These are phyloP conservation scores for Gynostemma pentaphyllum DNA, from an alignment of 306 rosid genomes.

Conservation along the genomic window DNA sequence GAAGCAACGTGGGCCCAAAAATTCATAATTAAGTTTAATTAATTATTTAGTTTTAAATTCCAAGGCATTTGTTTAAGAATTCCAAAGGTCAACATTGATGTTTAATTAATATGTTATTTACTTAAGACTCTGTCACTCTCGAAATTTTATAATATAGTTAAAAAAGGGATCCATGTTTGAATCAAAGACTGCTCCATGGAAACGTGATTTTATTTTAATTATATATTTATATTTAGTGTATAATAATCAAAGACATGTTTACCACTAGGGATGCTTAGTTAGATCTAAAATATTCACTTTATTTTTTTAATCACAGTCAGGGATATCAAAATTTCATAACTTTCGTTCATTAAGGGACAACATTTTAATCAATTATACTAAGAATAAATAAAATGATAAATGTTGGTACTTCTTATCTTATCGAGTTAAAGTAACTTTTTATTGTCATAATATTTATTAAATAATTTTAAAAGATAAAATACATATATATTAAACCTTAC, in stretches of 20 bases:
- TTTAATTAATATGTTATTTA: background rate
- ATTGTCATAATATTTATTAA: no score
- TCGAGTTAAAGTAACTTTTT: no score
- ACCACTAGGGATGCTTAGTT: background rate
- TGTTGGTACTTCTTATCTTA: no score
- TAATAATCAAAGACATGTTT: background rate
- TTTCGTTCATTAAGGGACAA: no score
- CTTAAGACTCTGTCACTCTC: background rate
- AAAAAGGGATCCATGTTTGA: background rate
- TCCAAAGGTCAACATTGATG: background rate
- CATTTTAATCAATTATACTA: no score
- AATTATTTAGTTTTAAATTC: background rate
- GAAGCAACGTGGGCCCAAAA: constrained; percentile 5
- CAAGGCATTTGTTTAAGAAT: background rate
- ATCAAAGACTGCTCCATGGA: background rate
- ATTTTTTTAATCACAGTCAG: no score
- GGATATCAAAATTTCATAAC: no score
- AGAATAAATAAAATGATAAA: no score
- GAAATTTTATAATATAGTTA: background rate
- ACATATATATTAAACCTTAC: no score
- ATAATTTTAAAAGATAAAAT: no score
- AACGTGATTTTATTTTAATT: no score
- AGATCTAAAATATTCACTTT: background rate
- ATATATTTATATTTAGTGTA: background rate
- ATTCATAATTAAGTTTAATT: background rate